Conservation (phyloP, 352 stramenopile genomes). For the Phytophthora pseudosyringae region DNA sequence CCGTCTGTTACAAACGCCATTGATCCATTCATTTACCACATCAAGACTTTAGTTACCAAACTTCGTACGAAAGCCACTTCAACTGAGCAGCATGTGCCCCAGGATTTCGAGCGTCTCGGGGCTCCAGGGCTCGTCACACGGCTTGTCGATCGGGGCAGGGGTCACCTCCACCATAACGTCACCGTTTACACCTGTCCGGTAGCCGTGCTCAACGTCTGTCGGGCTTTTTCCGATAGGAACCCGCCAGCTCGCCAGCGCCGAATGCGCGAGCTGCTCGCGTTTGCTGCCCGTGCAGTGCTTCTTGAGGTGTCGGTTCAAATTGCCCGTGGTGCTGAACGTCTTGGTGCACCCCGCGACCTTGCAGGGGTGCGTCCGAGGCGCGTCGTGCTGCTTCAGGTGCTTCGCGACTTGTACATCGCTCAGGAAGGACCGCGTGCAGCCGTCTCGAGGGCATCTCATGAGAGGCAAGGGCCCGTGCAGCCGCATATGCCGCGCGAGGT, state of each 20-base stretch:
- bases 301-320: constrained; percentile 60
- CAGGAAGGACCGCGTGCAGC: constrained; percentile 40
- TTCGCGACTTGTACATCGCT: constrained; percentile 51
- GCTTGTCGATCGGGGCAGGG: constrained; percentile 29
- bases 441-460: constrained; percentile 35
- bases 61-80: constrained; percentile 8
- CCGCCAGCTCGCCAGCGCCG: constrained; percentile 9
- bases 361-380: constrained; percentile 33
- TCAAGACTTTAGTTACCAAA: constrained; percentile 2
- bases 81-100: constrained; percentile 42
- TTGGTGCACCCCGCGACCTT: constrained; percentile 46
- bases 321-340: constrained; percentile 67
- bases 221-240: constrained; percentile 17
- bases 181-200: constrained; percentile 5
- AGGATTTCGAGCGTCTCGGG: constrained; percentile 44
- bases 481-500: constrained; percentile 63
- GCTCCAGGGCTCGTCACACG: constrained; percentile 40
- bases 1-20: constrained; percentile 2
- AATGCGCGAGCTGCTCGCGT: constrained; percentile 22
- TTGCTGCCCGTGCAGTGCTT: constrained; percentile 32
- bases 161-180: constrained; percentile 13
- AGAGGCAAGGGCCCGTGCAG: constrained; percentile 49
- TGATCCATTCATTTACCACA: constrained; percentile 17
- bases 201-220: constrained; percentile 20
- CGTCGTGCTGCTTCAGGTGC: constrained; percentile 55